Percentiles rank a stretch among this genome's conserved stretches.
These are phyloP conservation scores for Trypanosoma melophagium DNA, from an alignment of 208 protist genomes.

Conservation along the genomic window DNA sequence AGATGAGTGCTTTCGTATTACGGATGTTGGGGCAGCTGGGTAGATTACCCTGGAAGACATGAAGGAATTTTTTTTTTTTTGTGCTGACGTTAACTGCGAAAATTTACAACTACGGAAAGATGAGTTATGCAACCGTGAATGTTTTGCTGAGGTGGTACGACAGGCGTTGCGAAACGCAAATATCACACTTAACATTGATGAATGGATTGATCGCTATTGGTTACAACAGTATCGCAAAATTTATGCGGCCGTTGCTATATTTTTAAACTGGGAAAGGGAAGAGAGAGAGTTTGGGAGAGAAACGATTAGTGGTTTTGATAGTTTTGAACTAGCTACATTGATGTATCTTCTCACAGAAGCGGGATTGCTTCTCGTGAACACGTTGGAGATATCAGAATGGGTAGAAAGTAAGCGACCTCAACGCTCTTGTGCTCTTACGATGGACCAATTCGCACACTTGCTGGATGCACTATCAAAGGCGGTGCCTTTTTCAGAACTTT, in stretches of 20 bases:
- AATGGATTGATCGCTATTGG: slow-evolving; percentile 63
- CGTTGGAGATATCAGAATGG: slow-evolving; percentile 43
- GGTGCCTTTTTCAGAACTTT: slow-evolving; percentile 46
- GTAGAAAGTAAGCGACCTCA: slow-evolving; percentile 18
- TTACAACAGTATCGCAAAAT: slow-evolving; percentile 48
- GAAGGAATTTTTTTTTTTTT: slow-evolving; percentile 34
- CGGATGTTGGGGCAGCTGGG: slow-evolving; percentile 36
- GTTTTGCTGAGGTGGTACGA: slow-evolving; percentile 11
- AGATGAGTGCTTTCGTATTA: slow-evolving; percentile 54
- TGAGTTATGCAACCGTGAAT: slow-evolving; percentile 7
- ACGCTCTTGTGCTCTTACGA: slow-evolving; percentile 24
- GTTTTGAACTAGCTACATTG: slow-evolving; percentile 36
- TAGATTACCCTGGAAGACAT: slow-evolving; percentile 35
- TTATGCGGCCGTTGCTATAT: slow-evolving; percentile 29
- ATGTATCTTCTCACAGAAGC: slow-evolving; percentile 39
- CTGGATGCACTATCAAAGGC: slow-evolving; percentile 51
- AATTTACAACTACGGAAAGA: slow-evolving; percentile 7
- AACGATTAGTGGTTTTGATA: slow-evolving; percentile 19
- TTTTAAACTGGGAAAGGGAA: slow-evolving; percentile 34
- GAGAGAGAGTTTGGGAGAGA: slow-evolving; percentile 15
- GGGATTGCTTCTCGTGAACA: slow-evolving; percentile 34
- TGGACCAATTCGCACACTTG: slow-evolving; percentile 40
- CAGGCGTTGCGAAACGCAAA: background rate
- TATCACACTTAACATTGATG: background rate
- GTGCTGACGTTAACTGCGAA: slow-evolving; percentile 3